These are phyloP conservation scores for Lentinula novae-zelandiae DNA, from an alignment of 1,284 basidiomycete species.

Conservation along the genomic window DNA sequence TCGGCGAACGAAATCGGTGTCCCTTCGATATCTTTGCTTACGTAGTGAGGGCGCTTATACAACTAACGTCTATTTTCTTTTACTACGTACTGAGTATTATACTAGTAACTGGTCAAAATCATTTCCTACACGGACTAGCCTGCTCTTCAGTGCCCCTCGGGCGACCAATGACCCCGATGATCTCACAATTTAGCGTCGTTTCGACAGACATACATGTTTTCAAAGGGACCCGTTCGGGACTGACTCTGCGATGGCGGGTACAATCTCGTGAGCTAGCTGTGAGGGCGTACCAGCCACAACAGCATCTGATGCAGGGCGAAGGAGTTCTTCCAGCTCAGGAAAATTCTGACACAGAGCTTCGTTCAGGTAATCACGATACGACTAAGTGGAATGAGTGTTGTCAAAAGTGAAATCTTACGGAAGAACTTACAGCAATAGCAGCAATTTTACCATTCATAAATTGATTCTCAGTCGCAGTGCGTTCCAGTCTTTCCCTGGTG, in stretches of 20 bases:
- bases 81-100: too few relatives aligned
- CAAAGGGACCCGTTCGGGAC: neutral
- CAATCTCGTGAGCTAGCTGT: neutral
- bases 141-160: too few relatives aligned
- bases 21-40: neutral
- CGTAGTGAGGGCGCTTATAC: neutral
- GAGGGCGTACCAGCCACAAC: neutral
- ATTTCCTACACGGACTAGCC: too few relatives aligned
- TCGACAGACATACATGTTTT: neutral
- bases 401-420: neutral
- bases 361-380: constrained; percentile 53
- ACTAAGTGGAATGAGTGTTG: constrained; percentile 30
- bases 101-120: too few relatives aligned
- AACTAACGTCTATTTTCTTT: too few relatives aligned
- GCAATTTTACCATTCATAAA: constrained; percentile 87
- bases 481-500: constrained; percentile 72
- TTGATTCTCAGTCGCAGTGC: constrained; percentile 81
- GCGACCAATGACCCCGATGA: too few relatives aligned
- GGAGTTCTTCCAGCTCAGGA: constrained; percentile 43
- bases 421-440: constrained; percentile 58
- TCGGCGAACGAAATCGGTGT: neutral
- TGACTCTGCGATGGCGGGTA: neutral
- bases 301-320: neutral
- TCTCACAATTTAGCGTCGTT: neutral
- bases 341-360: constrained; percentile 58